Evolutionary conservation across 192 early-diverging fungal species (phyloP).

Genomic region (Entomortierella lignicola): DNA sequence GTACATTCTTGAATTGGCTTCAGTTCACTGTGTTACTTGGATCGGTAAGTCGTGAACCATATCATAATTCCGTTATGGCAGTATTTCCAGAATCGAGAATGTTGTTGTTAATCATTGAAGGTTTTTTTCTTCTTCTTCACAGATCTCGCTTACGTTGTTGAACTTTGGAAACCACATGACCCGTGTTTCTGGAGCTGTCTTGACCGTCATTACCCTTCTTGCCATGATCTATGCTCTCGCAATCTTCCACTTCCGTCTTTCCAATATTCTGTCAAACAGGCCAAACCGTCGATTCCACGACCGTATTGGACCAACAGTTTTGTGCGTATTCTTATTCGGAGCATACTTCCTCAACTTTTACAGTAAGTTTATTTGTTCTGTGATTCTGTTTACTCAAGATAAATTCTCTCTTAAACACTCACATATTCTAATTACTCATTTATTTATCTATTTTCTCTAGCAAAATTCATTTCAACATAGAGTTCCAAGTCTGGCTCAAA

Average conservation of each 20-base stretch:
- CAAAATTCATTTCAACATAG: conserved; percentile 28
- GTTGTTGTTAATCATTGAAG: too few species aligned
- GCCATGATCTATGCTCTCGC: conserved; percentile 85
- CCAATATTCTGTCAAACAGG: conserved; percentile 69
- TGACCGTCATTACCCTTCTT: conserved; percentile 72
- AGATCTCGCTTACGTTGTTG: conserved; percentile 61
- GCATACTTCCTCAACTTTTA: conserved; percentile 56
- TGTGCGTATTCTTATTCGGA: conserved; percentile 73
- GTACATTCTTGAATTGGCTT: conserved; percentile 87
- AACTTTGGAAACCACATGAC: conserved; percentile 83
- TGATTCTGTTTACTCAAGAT: too few species aligned
- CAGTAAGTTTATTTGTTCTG: conserved; percentile 30
- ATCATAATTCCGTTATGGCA: too few species aligned
- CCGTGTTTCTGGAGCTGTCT: conserved; percentile 62
- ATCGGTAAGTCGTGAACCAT: conserved; percentile 20
- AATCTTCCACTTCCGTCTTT: conserved; percentile 79
- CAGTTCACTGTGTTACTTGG: conserved; percentile 78
- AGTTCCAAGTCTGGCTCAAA: background rate
- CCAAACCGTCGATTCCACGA: conserved; percentile 82
- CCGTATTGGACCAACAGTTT: conserved; percentile 74
- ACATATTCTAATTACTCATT: background rate
- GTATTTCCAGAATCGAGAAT: too few species aligned
- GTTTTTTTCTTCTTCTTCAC: background rate
- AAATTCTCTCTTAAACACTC: background rate
- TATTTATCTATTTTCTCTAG: background rate